Evolutionary conservation across 768 basidiomycete species (phyloP), one percentile per base, ranked within the genome.

Genomic region (Boletus rex-veris): DNA sequence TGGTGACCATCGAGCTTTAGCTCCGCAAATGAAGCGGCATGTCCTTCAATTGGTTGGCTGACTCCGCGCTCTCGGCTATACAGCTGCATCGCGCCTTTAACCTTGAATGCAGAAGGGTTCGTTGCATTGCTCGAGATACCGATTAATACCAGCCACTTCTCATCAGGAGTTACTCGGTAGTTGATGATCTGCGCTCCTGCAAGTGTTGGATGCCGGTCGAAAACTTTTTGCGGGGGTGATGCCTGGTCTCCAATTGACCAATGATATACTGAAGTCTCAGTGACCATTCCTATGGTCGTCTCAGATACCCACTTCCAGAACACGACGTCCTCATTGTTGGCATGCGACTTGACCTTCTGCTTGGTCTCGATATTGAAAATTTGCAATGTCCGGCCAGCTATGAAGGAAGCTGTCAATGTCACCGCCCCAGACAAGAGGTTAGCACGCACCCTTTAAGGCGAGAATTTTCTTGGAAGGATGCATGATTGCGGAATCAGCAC

Each of bases 231-330:
- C 3, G 89, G 90, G 4, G 88, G 73, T 1, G 90, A 87, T 4
- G 85, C 88, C 58, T 79, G 73, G 72, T 92, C 88, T 38, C 74
- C 63, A 60, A 88, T 85, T 53, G 86, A 79, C 94, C 95, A 97
- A 72, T 98, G 95, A 70, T 81, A 91, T 30, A 98, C 96, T 5
- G 93, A 81, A 1, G 89, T 80, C 55, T 98, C 95, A 28, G 96
- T 98, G 64, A 98, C 97, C 75, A 98, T 82, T 64, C 97, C 97
- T 57, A 99, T 86, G 28, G 89, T 89, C 16, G 85, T 83, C 57
- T 92, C 88, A 44, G 86, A 89, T 37, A 98, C 85, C 97, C 97
- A 99, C 70, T 97, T 98, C 97, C 97, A 99, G 74, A 97, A 99
- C 24, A 92, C 86, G 48, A 97, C 80, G 67, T 99, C 96, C 67